phyloP scores from a whole-genome alignment of 805 yeast genomes.

The Lipomyces kockii region DNA sequence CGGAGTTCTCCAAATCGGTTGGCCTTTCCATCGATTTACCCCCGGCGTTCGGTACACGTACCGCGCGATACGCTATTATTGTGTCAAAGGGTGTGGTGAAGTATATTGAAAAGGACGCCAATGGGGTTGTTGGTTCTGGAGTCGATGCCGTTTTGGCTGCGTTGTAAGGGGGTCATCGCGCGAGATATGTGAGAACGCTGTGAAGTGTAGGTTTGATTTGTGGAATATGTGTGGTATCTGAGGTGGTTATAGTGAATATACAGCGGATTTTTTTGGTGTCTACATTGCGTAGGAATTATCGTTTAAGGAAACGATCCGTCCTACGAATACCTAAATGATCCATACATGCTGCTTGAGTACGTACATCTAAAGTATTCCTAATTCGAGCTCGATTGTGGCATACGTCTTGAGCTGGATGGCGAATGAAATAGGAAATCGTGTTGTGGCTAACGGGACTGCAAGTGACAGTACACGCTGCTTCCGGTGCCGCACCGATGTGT shows the following conservation, averaged over 20 bases:
- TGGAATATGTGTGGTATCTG: background rate
- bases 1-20: slow-evolving; percentile 59
- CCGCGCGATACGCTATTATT: slow-evolving; percentile 73
- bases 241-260: background rate
- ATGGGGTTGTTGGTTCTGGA: slow-evolving; percentile 53
- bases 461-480: too few species aligned
- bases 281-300: too few species aligned
- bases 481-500: too few species aligned
- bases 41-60: slow-evolving; percentile 62
- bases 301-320: too few species aligned
- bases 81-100: slow-evolving; percentile 61
- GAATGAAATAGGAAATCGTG: too few species aligned
- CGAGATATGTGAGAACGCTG: background rate
- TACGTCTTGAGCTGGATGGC: too few species aligned
- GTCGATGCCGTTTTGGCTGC: slow-evolving; percentile 51
- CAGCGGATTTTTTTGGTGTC: too few species aligned
- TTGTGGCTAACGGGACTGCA: too few species aligned
- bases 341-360: too few species aligned
- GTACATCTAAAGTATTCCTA: too few species aligned
- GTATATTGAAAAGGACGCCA: slow-evolving; percentile 56
- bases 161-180: slow-evolving; percentile 38
- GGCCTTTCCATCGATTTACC: slow-evolving; percentile 64
- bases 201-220: background rate
- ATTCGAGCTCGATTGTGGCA: too few species aligned
- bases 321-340: too few species aligned